These are phyloP conservation scores for Nematocida parisii DNA, from an alignment of 371 early-diverging fungal genomes.

Conservation along the genomic window DNA sequence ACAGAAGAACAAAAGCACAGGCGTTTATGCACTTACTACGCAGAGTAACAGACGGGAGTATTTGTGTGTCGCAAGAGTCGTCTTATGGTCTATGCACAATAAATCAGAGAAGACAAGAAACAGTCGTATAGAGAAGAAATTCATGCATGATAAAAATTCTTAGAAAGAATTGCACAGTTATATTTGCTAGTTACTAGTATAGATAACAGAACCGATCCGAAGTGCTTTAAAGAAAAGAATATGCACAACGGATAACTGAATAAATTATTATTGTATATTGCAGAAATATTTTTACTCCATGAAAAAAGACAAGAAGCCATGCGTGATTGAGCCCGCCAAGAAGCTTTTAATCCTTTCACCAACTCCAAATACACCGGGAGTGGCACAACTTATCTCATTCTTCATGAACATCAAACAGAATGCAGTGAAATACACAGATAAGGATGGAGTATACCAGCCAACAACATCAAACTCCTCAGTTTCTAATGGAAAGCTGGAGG, in stretches of 20 bases:
- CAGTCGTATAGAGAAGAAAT: neutral
- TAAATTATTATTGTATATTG: conserved; percentile 1
- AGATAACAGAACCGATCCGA: no score
- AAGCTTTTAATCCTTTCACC: conserved; percentile 27
- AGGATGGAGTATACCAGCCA: conserved; percentile 33
- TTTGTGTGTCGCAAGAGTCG: neutral
- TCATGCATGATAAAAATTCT: neutral
- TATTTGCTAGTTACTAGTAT: no score
- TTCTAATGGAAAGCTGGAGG: conserved; percentile 53
- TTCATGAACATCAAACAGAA: conserved; percentile 27
- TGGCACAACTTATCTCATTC: conserved; percentile 15
- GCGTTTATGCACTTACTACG: conserved; percentile 6
- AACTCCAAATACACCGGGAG: conserved; percentile 19
- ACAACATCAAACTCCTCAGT: conserved; percentile 26
- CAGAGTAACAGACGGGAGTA: neutral
- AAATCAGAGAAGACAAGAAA: neutral
- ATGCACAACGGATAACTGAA: neutral
- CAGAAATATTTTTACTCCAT: conserved; percentile 10
- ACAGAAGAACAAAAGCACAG: conserved; percentile 4
- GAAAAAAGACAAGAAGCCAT: conserved; percentile 42
- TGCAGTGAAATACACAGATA: conserved; percentile 40
- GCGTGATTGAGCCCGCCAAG: conserved; percentile 34
- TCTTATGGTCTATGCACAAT: neutral
- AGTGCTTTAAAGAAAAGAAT: neutral
- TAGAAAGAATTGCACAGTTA: no score